Percentiles rank a stretch among this genome's conserved stretches.
These are phyloP conservation scores for Xylaria curta DNA, from an alignment of 495 filamentous ascomycete species.

Conservation along the genomic window DNA sequence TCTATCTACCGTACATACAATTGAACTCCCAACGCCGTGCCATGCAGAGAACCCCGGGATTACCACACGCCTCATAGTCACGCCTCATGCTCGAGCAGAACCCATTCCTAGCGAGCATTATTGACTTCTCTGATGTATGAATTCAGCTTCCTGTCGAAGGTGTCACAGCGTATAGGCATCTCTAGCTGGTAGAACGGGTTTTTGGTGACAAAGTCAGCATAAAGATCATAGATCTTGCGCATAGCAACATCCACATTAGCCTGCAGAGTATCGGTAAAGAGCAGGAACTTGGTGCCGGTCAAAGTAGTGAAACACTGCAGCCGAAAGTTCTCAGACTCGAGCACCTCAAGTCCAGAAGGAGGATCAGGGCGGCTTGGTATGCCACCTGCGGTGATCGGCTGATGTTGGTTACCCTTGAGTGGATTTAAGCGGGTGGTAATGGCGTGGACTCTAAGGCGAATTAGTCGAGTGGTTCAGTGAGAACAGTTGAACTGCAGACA, in stretches of 20 bases:
- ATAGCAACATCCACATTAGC: slow-evolving; percentile 84
- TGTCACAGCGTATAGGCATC: slow-evolving; percentile 95
- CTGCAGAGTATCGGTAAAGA: slow-evolving; percentile 93
- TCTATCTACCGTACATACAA: slow-evolving; percentile 7
- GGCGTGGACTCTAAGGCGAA: slow-evolving; percentile 73
- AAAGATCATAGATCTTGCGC: slow-evolving; percentile 88
- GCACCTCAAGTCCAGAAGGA: slow-evolving; percentile 79
- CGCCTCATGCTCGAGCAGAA: slow-evolving; percentile 8
- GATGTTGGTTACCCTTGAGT: slow-evolving; percentile 47
- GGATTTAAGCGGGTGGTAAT: slow-evolving; percentile 84
- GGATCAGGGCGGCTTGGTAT: slow-evolving; percentile 59
- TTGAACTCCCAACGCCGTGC: slow-evolving; percentile 40
- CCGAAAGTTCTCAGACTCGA: slow-evolving; percentile 90
- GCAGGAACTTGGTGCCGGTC: slow-evolving; percentile 92
- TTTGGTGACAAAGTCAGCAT: slow-evolving; percentile 98
- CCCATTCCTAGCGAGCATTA: slow-evolving; percentile 46
- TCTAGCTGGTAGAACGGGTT: slow-evolving; percentile 98
- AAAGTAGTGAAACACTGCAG: slow-evolving; percentile 93
- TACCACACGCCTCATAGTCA: slow-evolving; percentile 12
- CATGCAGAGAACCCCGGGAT: slow-evolving; percentile 25
- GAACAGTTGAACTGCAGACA: background rate
- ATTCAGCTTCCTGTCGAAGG: slow-evolving; percentile 84
- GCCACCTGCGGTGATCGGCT: slow-evolving; percentile 52
- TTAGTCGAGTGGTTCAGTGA: background rate
- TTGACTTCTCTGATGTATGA: slow-evolving; percentile 71